Evolutionary conservation across 345 rosid species (phyloP), one percentile per base, ranked within the genome.

Genomic region (Ricinus communis): DNA sequence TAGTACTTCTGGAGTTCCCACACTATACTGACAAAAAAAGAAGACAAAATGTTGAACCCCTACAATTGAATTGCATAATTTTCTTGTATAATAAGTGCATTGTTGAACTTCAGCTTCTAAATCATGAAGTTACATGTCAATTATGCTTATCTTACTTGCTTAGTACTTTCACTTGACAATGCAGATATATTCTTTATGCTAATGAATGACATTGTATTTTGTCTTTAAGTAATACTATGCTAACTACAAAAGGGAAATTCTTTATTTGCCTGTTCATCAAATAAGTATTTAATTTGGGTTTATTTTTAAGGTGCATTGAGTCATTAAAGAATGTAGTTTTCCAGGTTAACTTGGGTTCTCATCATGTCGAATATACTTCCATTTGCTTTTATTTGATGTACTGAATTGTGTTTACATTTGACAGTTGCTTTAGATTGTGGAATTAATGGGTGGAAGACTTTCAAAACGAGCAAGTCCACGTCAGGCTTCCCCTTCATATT

Each of bases 391-490:
- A 5, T 46, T n/a, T 47, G 53, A 40, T 55, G 28, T 30, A 14
- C n/a, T 70, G 51, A 72, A 1, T 67, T 58, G 60, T 63, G 49
- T 75, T 75, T 22, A 30, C 43, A 30, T 55, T 21, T 57, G 81
- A 80, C 79, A 72, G 27, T 21, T 58, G 64, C 55, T 46, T 8
- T 68, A 30, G 38, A 25, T 64, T 72, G 54, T 47, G 61, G 68
- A 68, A 53, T 70, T 74, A 79, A 89, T 89, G 94, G 94, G 94
- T 68, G 89, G 89, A 56, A 64, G 46, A 70, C 22, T 67, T 70
- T 84, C 91, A 30, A 87, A 80, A 83, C 82, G 85, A 14, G 40
- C 68, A 31, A 57, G 74, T 56, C 31, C 78, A 3, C 70, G 47
- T 14, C 75, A 69, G 14, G 59, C 80, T 69, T 79, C 93, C 55